Percentiles rank a stretch among this genome's conserved stretches.
Evolutionary conservation across 2,329 filamentous ascomycete species (phyloP).

Genomic region (Dissoconium aciculare): DNA sequence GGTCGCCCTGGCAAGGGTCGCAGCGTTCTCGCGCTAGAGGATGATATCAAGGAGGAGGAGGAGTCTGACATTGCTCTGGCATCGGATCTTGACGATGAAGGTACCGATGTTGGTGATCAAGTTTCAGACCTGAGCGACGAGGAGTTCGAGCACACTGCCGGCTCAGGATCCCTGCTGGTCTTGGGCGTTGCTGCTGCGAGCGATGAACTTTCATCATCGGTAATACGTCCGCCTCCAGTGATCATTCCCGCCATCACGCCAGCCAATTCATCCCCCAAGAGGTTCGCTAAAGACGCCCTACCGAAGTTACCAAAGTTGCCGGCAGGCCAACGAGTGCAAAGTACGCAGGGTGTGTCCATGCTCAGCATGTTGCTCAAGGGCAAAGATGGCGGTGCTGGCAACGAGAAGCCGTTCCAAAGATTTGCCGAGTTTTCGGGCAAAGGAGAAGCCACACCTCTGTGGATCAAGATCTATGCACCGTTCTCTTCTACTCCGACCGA

Average conservation of each 20-base stretch:
- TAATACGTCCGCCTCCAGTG: constrained; percentile 29
- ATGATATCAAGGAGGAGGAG: constrained; percentile 30
- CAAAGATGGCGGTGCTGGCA: constrained; percentile 3
- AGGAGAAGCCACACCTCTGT: constrained; percentile 60
- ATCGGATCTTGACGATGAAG: constrained; percentile 26
- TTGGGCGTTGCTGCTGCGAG: constrained; percentile 43
- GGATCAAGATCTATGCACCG: constrained; percentile 62
- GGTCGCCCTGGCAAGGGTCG: constrained; percentile 39
- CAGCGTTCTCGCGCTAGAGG: constrained; percentile 18
- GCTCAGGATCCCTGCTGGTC: constrained; percentile 57
- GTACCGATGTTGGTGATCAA: constrained; percentile 21
- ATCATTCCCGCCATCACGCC: constrained; percentile 30
- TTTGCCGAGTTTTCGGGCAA: constrained; percentile 66
- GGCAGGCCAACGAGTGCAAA: constrained; percentile 52
- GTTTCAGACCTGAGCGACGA: constrained; percentile 31
- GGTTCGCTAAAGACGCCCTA: constrained; percentile 42
- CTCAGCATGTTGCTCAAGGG: constrained; percentile 43
- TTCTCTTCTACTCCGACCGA: constrained; percentile 51
- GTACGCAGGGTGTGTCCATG: constrained; percentile 56
- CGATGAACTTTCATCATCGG: constrained; percentile 35
- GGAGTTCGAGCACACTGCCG: constrained; percentile 47
- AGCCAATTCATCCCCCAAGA: constrained; percentile 43
- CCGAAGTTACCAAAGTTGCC: constrained; percentile 51
- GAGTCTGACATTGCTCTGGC: constrained; percentile 16
- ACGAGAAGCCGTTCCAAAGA: constrained; percentile 56